Evolutionary conservation across 2,329 filamentous ascomycete genomes (phyloP).

Genomic region (Conoideocrella luteorostrata): DNA sequence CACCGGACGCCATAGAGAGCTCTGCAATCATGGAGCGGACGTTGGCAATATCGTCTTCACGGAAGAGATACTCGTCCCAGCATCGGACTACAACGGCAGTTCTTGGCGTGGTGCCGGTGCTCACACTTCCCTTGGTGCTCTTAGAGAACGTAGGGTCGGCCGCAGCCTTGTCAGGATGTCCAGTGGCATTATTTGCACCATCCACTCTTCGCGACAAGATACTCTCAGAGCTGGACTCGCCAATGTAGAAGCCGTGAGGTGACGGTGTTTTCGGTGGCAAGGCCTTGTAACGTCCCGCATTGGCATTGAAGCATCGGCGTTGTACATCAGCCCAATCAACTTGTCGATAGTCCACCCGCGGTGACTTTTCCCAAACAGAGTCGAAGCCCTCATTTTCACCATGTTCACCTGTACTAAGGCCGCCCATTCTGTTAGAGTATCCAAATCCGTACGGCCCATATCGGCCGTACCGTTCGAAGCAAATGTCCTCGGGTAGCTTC

Average conservation of each 20-base stretch:
- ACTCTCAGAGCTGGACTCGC: background rate
- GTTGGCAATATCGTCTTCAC: constrained; percentile 73
- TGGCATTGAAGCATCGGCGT: constrained; percentile 63
- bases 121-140: constrained; percentile 6
- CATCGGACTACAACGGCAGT: constrained; percentile 77
- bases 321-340: constrained; percentile 78
- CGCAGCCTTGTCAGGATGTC: constrained; percentile 7
- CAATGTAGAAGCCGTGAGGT: constrained; percentile 46
- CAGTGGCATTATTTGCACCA: background rate
- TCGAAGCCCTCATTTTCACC: constrained; percentile 79
- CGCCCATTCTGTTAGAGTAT: constrained; percentile 72
- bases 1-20: constrained; percentile 71
- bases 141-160: background rate
- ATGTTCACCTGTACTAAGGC: constrained; percentile 77
- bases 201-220: constrained; percentile 3
- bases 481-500: constrained; percentile 74
- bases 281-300: constrained; percentile 60
- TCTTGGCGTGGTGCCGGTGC: constrained; percentile 22
- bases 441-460: constrained; percentile 86
- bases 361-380: constrained; percentile 63
- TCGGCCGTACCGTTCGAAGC: constrained; percentile 86
- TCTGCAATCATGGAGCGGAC: constrained; percentile 80
- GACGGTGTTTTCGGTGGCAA: constrained; percentile 32
- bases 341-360: constrained; percentile 69
- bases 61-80: constrained; percentile 76